Percentiles rank a stretch among this genome's conserved stretches.
phyloP scores from a whole-genome alignment of 176 grass and related monocot genomes.

The Stipa capillata region DNA sequence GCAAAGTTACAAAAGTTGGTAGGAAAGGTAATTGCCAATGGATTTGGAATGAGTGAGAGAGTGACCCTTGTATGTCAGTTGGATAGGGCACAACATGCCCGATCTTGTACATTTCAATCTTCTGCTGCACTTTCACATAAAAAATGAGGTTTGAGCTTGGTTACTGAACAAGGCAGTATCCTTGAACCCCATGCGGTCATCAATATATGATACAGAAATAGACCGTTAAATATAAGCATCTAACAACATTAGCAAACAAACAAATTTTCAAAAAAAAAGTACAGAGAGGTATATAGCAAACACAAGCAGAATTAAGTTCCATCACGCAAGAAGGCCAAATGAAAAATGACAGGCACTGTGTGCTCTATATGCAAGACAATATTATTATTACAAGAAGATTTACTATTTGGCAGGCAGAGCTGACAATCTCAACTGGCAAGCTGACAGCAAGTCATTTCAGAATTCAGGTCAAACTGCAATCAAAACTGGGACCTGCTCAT shows the following conservation, averaged over 20 bases:
- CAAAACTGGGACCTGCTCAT: background rate
- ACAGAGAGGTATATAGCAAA: background rate
- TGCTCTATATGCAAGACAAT: background rate
- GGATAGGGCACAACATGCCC: background rate
- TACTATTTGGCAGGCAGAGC: background rate
- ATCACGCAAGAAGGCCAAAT: too few species aligned
- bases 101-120: slow-evolving; percentile 13
- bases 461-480: background rate
- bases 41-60: background rate
- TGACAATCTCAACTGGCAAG: slow-evolving; percentile 7
- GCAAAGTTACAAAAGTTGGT: background rate
- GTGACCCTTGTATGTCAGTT: background rate
- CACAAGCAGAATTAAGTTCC: background rate
- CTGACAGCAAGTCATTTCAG: background rate
- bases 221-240: background rate
- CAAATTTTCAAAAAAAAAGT: background rate
- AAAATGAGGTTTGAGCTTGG: slow-evolving; percentile 10
- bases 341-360: too few species aligned
- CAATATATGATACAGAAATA: background rate
- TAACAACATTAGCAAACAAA: background rate
- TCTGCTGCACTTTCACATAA: background rate
- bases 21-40: background rate
- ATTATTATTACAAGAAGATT: background rate
- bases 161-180: background rate
- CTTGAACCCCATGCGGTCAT: background rate